These are phyloP conservation scores for Antrodiella citrinella DNA, from an alignment of 768 basidiomycete species.

Conservation along the genomic window DNA sequence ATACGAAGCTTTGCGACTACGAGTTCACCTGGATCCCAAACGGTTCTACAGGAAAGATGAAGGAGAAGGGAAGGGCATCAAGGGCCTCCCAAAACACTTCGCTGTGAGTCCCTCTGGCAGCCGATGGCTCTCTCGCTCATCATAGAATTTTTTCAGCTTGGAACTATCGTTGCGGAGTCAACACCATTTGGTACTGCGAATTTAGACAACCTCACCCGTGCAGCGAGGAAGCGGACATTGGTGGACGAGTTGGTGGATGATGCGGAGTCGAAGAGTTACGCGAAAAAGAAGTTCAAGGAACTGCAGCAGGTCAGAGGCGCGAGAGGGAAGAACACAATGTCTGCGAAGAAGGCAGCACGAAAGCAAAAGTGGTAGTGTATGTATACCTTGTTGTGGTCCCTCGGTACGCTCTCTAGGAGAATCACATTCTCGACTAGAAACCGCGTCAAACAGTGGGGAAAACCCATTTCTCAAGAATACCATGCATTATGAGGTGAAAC, in stretches of 20 bases:
- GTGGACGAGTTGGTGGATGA: slow-evolving; percentile 89
- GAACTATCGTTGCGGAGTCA: slow-evolving; percentile 61
- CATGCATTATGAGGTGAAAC: no score
- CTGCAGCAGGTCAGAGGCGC: slow-evolving; percentile 60
- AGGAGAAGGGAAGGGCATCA: slow-evolving; percentile 78
- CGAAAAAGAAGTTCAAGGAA: slow-evolving; percentile 87
- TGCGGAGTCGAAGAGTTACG: slow-evolving; percentile 76
- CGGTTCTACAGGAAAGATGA: slow-evolving; percentile 85
- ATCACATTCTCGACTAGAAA: no score
- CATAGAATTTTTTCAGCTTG: slow-evolving; percentile 43
- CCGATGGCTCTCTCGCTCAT: slow-evolving; percentile 5
- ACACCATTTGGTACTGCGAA: slow-evolving; percentile 68
- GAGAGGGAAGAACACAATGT: slow-evolving; percentile 63
- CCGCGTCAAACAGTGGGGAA: no score
- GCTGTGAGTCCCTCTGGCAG: slow-evolving; percentile 65
- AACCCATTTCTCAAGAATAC: no score
- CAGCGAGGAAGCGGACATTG: slow-evolving; percentile 69
- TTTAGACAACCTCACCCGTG: slow-evolving; percentile 61
- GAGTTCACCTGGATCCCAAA: slow-evolving; percentile 88
- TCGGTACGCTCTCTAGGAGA: no score
- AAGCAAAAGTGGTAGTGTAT: slow-evolving; percentile 58
- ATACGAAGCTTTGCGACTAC: slow-evolving; percentile 78
- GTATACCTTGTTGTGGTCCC: not conserved
- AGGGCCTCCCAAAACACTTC: slow-evolving; percentile 82
- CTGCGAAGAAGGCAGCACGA: slow-evolving; percentile 51